phyloP scores from a whole-genome alignment of 805 yeast species.

The Cyberlindnera mississippiensis region DNA sequence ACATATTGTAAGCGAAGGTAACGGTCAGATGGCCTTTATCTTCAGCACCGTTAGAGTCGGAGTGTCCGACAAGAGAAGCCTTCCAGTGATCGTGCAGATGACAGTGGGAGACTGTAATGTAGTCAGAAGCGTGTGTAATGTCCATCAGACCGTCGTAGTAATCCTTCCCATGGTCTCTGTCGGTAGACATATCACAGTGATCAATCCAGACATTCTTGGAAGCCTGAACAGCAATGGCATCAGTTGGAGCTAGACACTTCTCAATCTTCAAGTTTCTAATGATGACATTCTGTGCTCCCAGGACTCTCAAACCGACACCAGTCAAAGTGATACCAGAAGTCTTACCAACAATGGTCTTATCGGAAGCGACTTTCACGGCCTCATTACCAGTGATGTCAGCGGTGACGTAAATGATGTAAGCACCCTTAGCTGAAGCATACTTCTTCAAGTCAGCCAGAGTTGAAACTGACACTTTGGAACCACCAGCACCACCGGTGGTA shows the following conservation, averaged over 20 bases:
- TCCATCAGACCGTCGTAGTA: constrained; percentile 8
- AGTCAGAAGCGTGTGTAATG: constrained; percentile 6
- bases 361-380: constrained; percentile 4
- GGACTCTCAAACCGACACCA: constrained; percentile 5
- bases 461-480: constrained; percentile 4
- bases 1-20: constrained; percentile 3
- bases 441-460: constrained; percentile 1
- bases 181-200: constrained; percentile 6
- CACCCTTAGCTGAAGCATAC: constrained; percentile 3
- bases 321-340: constrained; percentile 4
- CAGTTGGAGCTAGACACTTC: constrained; percentile 6
- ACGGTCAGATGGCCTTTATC: constrained; percentile 8
- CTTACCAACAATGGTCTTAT: constrained; percentile 8
- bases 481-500: constrained; percentile 8
- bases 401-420: constrained; percentile 4
- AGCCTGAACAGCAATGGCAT: constrained; percentile 1
- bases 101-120: constrained; percentile 6
- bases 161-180: constrained; percentile 6
- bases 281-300: constrained; percentile 4
- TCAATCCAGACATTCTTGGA: constrained; percentile 8
- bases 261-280: constrained; percentile 6
- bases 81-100: constrained; percentile 8
- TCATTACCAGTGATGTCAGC: constrained; percentile 4
- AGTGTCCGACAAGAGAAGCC: constrained; percentile 8
- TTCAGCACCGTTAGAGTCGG: constrained; percentile 4